phyloP scores from a whole-genome alignment of 225 moss, liverwort and hornwort species.

The Physcomitrellopsis africana region DNA sequence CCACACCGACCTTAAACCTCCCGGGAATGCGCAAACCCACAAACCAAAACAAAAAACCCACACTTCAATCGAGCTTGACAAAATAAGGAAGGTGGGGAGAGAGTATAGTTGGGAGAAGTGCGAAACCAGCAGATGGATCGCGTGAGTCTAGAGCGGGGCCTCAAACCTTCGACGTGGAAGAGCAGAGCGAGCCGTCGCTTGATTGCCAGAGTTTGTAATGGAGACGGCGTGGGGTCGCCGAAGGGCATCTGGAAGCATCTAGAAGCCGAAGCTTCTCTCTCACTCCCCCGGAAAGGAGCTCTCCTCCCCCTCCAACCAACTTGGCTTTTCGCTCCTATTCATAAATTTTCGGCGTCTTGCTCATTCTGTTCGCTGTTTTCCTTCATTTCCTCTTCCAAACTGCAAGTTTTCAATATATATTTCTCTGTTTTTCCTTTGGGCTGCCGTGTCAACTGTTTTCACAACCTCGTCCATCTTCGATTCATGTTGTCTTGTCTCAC shows the following conservation, averaged over 20 bases:
- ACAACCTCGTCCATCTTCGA: too few relatives aligned
- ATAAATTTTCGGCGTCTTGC: too few relatives aligned
- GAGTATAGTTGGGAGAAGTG: background rate
- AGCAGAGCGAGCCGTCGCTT: background rate
- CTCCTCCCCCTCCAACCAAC: background rate
- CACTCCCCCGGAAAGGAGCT: background rate
- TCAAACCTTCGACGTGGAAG: background rate
- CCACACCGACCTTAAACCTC: background rate
- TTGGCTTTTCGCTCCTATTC: background rate
- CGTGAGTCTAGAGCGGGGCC: background rate
- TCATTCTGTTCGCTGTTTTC: too few relatives aligned
- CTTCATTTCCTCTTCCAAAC: too few relatives aligned
- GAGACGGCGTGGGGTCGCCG: background rate
- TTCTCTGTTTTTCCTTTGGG: too few relatives aligned
- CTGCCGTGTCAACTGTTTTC: too few relatives aligned
- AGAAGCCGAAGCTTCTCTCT: conserved; percentile 34
- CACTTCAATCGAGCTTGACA: background rate
- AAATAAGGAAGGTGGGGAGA: background rate
- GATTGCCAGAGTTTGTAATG: background rate
- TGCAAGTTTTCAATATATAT: too few relatives aligned
- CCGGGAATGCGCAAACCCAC: background rate
- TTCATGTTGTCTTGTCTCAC: too few relatives aligned
- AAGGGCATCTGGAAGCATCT: conserved; percentile 42
- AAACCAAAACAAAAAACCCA: background rate
- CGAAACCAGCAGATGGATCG: background rate